Base-by-base conservation (phyloP, 179 eudicot genomes). In the Pouteria campechiana region DNA sequence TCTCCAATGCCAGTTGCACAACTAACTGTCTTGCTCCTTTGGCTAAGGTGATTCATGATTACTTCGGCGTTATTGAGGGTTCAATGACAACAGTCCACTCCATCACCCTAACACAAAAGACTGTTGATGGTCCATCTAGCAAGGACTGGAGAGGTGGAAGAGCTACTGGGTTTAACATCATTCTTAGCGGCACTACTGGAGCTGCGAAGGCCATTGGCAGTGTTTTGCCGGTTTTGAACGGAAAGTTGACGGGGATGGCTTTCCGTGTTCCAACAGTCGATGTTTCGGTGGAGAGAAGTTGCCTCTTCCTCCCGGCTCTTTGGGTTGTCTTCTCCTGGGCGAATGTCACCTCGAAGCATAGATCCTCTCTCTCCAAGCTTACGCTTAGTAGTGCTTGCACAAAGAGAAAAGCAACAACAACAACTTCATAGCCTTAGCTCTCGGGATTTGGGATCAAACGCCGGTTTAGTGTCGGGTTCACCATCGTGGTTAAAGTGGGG, bases 141-240 rank as follows among this genome's bases (percentile, higher is more conserved):
- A 79, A 79, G 70, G 88, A 79, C 61, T 79, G 83, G 83, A 69
- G 88, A 42, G 88, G 87, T 55, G 88, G 88, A 41, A 63, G 88
- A 60, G 88, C 79, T 34, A 83, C 88, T 38, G 57, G 72, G 15
- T 68, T 68, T 66, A 79, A 79, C 61, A 78, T 78, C 21, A 75
- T 78, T 31, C 86, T 81, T 27, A 78, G 79, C 64, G 67, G 78
- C 49, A 74, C n/a, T 27, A 50, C 82, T 17, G 88, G 88, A 41
- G 83, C 88, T 47, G 82, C 88, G 15, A 79, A 74, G 74, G 81
- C 81, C 36, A 77, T 74, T 24, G 77, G 74, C 5, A 75, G 71
- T 53, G 81, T 75, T 17, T 69, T 75, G 19, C 78, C 81, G 3
- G 33, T 74, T 9, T 32, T 75, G 15, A 75, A 71, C 17, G 81